Conservation (phyloP, 306 rosid species). For the Sophora flavescens region DNA sequence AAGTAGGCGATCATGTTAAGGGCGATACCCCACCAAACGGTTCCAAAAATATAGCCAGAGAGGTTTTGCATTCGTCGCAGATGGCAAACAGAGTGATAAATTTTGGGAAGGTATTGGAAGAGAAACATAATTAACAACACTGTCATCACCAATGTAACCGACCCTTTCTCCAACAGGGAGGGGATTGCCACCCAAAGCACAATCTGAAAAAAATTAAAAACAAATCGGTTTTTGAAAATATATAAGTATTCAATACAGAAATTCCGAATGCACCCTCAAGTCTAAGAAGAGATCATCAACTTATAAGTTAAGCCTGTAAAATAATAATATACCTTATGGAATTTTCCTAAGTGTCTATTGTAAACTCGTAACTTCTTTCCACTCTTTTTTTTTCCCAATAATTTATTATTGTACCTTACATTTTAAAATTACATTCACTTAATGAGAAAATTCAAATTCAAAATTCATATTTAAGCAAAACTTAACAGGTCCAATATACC, state of each 20-base stretch:
- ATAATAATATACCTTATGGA: too few relatives aligned
- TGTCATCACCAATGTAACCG: slow-evolving; percentile 79
- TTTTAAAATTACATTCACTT: neutral
- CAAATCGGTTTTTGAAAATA: neutral
- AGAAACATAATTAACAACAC: slow-evolving; percentile 72
- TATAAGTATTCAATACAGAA: too few relatives aligned
- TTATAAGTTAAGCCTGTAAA: too few relatives aligned
- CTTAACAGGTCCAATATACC: neutral
- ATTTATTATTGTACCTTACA: neutral
- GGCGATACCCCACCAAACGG: slow-evolving; percentile 99
- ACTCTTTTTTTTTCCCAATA: too few relatives aligned
- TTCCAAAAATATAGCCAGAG: slow-evolving; percentile 88
- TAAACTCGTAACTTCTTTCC: neutral
- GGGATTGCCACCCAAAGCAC: slow-evolving; percentile 84
- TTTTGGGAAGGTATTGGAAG: slow-evolving; percentile 83
- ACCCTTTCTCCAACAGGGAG: slow-evolving; percentile 65
- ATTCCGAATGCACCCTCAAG: neutral
- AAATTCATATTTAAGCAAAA: neutral
- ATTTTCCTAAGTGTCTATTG: too few relatives aligned
- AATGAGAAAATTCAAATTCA: neutral
- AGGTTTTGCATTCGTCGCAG: slow-evolving; percentile 83
- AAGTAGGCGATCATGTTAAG: slow-evolving; percentile 91
- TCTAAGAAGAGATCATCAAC: neutral
- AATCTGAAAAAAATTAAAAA: slow-evolving; percentile 48
- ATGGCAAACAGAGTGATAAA: slow-evolving; percentile 79